Base-by-base conservation (phyloP, 2,329 filamentous ascomycete genomes). In the Trichoderma brevicompactum region DNA sequence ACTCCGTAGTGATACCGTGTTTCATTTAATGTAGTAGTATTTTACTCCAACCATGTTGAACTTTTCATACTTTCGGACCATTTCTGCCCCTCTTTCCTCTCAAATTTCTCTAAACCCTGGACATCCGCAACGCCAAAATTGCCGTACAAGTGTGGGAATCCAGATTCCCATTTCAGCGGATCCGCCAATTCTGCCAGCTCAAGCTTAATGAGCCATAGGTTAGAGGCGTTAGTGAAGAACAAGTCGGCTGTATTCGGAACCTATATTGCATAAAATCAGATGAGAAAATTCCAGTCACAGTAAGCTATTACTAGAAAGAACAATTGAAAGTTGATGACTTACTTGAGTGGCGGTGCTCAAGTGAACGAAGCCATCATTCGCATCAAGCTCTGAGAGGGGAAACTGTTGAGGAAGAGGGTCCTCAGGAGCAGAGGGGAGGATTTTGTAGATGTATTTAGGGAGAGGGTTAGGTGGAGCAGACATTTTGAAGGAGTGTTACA, bases 321-420 rank as follows among this genome's bases (percentile, higher is more conserved):
- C 8, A 32, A 13, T 34, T 38, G 36, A 10, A 38, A 7, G 36
- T 8, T 38, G 36, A 38, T 10, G 3, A 4, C 10, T 32, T 50
- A 84, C 84, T 78, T 89, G 87, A 43, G 76, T 75, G 2, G 82
- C 79, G 0, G 82, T 85, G 72, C 86, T 88, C 15, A 89, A 74
- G 69, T 89, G 87, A 38, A 89, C 78, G 74, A 87, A 89, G 55
- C 86, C 86, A 71, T 89, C 86, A 41, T 83, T 80, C 68, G 76
- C 74, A 74, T 89, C 87, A 50, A 88, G 82, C 40, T 84, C 82
- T 12, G 86, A 89, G 66, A 85, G 79, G 13, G 87, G 85, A 61
- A 85, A 84, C 65, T 79, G 75, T 1, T 77, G 73, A 3, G 86
- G 86, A 41, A 88, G 77, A 2, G 85, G 83, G 23, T 79, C 76